phyloP scores from a whole-genome alignment of 129 eudicot genomes.

The Arctium lappa region DNA sequence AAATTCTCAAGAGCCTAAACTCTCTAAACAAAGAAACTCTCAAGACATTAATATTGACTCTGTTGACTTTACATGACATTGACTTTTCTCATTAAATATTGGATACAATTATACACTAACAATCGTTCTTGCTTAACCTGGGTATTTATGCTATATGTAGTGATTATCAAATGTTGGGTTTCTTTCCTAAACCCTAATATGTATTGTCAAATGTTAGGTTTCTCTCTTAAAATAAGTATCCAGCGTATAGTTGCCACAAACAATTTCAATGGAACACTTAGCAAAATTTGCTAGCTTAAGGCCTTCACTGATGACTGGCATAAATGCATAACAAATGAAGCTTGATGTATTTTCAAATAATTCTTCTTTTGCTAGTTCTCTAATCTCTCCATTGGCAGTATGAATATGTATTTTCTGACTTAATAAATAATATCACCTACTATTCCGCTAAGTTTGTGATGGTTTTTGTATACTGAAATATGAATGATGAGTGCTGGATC shows the following conservation, averaged over 20 bases:
- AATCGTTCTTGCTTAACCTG: no score
- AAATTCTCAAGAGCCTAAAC: no score
- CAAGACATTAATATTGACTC: no score
- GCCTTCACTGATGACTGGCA: background rate
- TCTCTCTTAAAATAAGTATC: background rate
- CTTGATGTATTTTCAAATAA: background rate
- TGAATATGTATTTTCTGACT: background rate
- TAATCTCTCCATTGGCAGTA: background rate
- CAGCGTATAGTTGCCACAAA: background rate
- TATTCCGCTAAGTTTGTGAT: background rate
- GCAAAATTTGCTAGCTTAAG: background rate
- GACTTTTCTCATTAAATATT: no score
- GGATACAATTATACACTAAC: no score
- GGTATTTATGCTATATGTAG: no score
- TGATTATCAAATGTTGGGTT: no score
- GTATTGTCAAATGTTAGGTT: background rate
- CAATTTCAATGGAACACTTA: background rate
- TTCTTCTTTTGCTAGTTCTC: background rate
- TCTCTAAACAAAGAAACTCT: no score
- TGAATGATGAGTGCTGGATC: no score
- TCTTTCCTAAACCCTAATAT: no score
- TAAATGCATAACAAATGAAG: background rate
- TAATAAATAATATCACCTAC: background rate
- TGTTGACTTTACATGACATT: no score
- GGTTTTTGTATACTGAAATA: no score